These are phyloP conservation scores for Mortierella hygrophila DNA, from an alignment of 192 early-diverging fungal species.

Conservation along the genomic window DNA sequence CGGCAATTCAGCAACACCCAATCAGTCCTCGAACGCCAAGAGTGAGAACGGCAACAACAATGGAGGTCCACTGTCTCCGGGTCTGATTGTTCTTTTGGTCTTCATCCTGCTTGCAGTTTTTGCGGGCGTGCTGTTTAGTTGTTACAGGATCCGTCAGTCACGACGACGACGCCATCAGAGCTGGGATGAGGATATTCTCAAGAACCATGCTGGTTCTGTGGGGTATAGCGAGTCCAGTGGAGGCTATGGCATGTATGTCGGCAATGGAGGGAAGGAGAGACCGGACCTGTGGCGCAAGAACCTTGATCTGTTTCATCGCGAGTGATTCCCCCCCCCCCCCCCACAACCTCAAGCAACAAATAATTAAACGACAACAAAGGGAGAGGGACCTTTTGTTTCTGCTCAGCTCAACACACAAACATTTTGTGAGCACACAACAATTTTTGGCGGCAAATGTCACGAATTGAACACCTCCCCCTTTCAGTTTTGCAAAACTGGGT, in stretches of 20 bases:
- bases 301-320: constrained; percentile 50
- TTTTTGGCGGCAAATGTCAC: neutral
- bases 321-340: neutral
- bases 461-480: no score
- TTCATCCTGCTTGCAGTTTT: constrained; percentile 15
- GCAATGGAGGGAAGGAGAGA: constrained; percentile 19
- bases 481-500: neutral
- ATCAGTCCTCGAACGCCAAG: neutral
- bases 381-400: neutral
- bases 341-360: neutral
- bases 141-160: constrained; percentile 35
- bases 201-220: constrained; percentile 43
- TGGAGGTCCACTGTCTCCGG: constrained; percentile 13
- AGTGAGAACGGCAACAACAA: neutral
- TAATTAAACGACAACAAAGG: neutral
- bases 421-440: neutral
- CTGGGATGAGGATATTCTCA: constrained; percentile 43
- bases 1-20: neutral
- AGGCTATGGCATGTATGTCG: constrained; percentile 43
- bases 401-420: neutral
- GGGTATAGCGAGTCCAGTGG: constrained; percentile 40
- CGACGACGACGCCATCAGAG: constrained; percentile 25
- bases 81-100: constrained; percentile 23
- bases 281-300: constrained; percentile 45
- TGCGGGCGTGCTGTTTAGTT: constrained; percentile 28